Percentiles rank a stretch among this genome's conserved stretches.
Conservation (phyloP, 2,329 filamentous ascomycete genomes). For the Botrytis aclada region DNA sequence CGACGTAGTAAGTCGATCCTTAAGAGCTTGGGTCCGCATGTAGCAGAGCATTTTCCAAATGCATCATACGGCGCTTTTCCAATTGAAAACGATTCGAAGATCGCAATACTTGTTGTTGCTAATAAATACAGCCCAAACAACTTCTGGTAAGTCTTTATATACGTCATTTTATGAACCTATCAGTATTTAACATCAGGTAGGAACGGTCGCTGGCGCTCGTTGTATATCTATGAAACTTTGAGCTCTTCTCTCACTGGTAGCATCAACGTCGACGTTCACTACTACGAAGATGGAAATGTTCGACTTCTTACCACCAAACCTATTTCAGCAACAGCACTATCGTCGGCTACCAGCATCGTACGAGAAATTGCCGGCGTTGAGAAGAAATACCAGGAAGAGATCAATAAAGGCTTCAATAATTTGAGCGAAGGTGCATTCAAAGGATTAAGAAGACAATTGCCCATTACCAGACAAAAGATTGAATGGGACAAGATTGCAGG, state of each 20-base stretch:
- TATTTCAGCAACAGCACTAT: conserved; percentile 56
- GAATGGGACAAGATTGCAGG: conserved; percentile 98
- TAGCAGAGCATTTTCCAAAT: conserved; percentile 83
- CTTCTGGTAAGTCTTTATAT: conserved; percentile 66
- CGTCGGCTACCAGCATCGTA: conserved; percentile 58
- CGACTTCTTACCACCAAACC: conserved; percentile 86
- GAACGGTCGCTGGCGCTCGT: conserved; percentile 94
- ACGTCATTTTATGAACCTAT: background rate
- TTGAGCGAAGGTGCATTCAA: conserved; percentile 96
- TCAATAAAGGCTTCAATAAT: conserved; percentile 84
- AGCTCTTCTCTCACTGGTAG: conserved; percentile 69
- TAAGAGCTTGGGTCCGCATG: conserved; percentile 72
- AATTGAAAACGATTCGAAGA: conserved; percentile 66
- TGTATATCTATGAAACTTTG: conserved; percentile 74
- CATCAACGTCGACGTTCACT: conserved; percentile 94
- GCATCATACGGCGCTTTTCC: conserved; percentile 82
- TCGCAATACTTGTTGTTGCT: conserved; percentile 82
- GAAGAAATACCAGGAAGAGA: conserved; percentile 92
- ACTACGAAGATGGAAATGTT: conserved; percentile 99
- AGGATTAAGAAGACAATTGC: conserved; percentile 83
- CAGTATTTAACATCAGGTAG: conserved; percentile 42
- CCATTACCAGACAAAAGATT: conserved; percentile 96
- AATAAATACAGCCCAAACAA: conserved; percentile 98
- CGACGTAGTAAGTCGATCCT: conserved; percentile 71
- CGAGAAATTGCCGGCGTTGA: conserved; percentile 76